A percentile compares a stretch with the other conserved stretches of the same genome.
These are phyloP conservation scores for Pilaira anomala DNA, from an alignment of 192 early-diverging fungal species.

Conservation along the genomic window DNA sequence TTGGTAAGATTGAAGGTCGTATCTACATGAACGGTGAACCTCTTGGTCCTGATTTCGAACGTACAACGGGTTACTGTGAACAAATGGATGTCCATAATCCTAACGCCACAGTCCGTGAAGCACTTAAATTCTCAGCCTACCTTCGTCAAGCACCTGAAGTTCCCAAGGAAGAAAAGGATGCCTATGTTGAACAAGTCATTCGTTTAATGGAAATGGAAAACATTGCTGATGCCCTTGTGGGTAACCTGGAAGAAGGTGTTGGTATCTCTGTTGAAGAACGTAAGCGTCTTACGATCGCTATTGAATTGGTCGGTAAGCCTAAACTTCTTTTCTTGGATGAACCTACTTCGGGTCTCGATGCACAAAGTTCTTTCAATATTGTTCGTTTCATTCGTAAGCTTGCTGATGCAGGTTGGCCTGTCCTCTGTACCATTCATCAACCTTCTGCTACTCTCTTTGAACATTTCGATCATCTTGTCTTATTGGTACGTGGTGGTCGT, in stretches of 20 bases:
- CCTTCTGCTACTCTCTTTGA: conserved; percentile 81
- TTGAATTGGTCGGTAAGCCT: conserved; percentile 79
- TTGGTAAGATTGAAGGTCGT: conserved; percentile 58
- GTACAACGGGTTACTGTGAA: conserved; percentile 78
- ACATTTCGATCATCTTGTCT: conserved; percentile 79
- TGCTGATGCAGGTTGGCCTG: conserved; percentile 63
- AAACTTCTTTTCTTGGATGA: conserved; percentile 86
- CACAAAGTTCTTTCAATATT: conserved; percentile 78
- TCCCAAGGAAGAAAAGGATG: conserved; percentile 60
- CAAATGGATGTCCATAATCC: conserved; percentile 80
- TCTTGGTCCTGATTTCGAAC: conserved; percentile 56
- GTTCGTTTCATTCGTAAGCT: conserved; percentile 67
- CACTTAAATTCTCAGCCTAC: conserved; percentile 71
- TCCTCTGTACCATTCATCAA: conserved; percentile 85
- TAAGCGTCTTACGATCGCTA: conserved; percentile 82
- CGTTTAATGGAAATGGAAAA: conserved; percentile 69
- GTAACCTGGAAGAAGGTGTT: conserved; percentile 62
- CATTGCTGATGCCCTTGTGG: conserved; percentile 72
- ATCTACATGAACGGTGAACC: conserved; percentile 69
- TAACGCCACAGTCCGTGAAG: conserved; percentile 75
- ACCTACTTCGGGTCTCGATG: conserved; percentile 83
- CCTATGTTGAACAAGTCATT: conserved; percentile 75
- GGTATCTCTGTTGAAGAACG: conserved; percentile 89
- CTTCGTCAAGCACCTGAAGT: conserved; percentile 68
- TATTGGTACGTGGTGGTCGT: conserved; percentile 73